Evolutionary conservation across 2,329 filamentous ascomycete species (phyloP).

Genomic region (Incumbomyces delicatus): DNA sequence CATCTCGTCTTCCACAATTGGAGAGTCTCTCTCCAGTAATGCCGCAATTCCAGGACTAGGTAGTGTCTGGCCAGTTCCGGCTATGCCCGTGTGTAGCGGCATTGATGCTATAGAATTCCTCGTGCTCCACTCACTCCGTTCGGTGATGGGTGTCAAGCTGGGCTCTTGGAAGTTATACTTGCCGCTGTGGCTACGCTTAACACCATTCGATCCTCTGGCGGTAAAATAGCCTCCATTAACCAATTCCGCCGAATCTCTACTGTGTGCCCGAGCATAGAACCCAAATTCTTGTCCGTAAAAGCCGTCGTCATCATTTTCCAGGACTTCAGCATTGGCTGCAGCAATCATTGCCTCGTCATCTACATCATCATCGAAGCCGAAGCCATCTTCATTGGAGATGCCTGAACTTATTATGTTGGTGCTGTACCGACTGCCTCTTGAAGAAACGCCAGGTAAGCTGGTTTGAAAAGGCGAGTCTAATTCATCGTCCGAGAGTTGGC

Average conservation of each 20-base stretch:
- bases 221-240: slow-evolving; percentile 85
- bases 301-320: slow-evolving; percentile 84
- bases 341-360: slow-evolving; percentile 81
- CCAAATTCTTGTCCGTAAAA: slow-evolving; percentile 96
- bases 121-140: slow-evolving; percentile 90
- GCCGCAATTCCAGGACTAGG: slow-evolving; percentile 68
- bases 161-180: slow-evolving; percentile 70
- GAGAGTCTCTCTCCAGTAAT: slow-evolving; percentile 52
- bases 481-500: slow-evolving; percentile 30
- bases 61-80: slow-evolving; percentile 42
- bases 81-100: slow-evolving; percentile 38
- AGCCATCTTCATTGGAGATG: slow-evolving; percentile 38
- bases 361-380: slow-evolving; percentile 52
- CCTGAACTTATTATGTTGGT: slow-evolving; percentile 32
- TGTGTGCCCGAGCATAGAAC: slow-evolving; percentile 63
- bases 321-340: slow-evolving; percentile 83
- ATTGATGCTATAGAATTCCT: slow-evolving; percentile 81
- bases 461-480: slow-evolving; percentile 29
- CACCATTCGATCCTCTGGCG: slow-evolving; percentile 54
- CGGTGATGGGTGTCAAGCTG: slow-evolving; percentile 90
- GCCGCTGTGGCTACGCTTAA: slow-evolving; percentile 60
- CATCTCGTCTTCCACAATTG: slow-evolving; percentile 54
- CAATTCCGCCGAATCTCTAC: slow-evolving; percentile 46
- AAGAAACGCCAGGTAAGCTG: slow-evolving; percentile 37
- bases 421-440: slow-evolving; percentile 42